These are phyloP conservation scores for Diaporthe sp. DNA, from an alignment of 2,329 filamentous ascomycete species.

Conservation along the genomic window DNA sequence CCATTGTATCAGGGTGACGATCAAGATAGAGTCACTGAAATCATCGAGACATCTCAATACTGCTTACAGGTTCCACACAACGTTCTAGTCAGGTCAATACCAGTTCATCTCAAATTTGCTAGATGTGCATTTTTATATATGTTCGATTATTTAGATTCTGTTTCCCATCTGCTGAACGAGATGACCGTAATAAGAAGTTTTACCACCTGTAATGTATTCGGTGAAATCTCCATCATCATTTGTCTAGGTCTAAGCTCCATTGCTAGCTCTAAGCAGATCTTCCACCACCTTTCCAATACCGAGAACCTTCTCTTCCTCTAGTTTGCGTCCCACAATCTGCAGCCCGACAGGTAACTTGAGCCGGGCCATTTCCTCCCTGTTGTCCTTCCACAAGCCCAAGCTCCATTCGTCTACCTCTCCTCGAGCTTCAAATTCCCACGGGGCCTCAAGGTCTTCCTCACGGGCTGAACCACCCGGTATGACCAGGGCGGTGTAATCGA, in stretches of 20 bases:
- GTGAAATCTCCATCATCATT: neutral
- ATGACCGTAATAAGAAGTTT: neutral
- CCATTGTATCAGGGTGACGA: no score
- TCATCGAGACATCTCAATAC: neutral
- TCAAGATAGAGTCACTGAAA: neutral
- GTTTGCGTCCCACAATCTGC: constrained; percentile 65
- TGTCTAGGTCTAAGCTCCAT: neutral
- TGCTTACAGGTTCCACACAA: neutral
- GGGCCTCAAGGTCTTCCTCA: constrained; percentile 54
- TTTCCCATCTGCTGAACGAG: neutral
- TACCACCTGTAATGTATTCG: neutral
- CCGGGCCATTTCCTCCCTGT: constrained; percentile 53
- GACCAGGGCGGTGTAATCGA: constrained; percentile 72
- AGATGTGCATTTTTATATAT: neutral
- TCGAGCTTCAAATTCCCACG: constrained; percentile 58
- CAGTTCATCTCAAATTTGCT: neutral
- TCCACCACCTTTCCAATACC: constrained; percentile 57
- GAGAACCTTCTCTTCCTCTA: constrained; percentile 70
- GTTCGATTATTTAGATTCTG: neutral
- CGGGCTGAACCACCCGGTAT: constrained; percentile 67
- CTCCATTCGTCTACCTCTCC: constrained; percentile 68
- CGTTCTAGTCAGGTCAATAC: no score
- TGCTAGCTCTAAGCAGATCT: constrained; percentile 43
- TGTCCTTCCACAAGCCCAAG: constrained; percentile 59
- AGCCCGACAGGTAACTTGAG: constrained; percentile 64